These are phyloP conservation scores for Trypanosomatidae sp. DNA, from an alignment of 208 protist genomes.

Conservation along the genomic window DNA sequence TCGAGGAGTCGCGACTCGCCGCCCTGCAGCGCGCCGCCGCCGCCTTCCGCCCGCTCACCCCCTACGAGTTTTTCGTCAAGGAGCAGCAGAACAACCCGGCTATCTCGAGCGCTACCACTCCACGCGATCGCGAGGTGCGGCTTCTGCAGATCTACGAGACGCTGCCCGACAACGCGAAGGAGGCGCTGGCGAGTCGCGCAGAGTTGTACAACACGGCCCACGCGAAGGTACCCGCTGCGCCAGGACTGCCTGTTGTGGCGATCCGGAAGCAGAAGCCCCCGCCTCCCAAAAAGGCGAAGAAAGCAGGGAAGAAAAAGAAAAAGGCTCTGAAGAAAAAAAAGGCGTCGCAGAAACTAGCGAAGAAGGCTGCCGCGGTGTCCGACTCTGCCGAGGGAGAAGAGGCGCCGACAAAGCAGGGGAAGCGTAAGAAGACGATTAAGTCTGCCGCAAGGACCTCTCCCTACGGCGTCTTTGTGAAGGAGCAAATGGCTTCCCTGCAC, in stretches of 20 bases:
- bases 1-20: slow-evolving; percentile 21
- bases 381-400: too few relatives aligned
- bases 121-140: slow-evolving; percentile 43
- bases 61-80: slow-evolving; percentile 69
- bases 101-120: slow-evolving; percentile 37
- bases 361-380: slow-evolving; percentile 3
- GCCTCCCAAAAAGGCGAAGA: not conserved
- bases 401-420: not conserved
- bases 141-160: slow-evolving; percentile 67
- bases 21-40: slow-evolving; percentile 13
- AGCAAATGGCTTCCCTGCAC: slow-evolving; percentile 61
- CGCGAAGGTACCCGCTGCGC: slow-evolving; percentile 4
- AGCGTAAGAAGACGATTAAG: not conserved
- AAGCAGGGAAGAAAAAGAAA: not conserved
- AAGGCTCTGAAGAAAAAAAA: too few relatives aligned
- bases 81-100: slow-evolving; percentile 67
- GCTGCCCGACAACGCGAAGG: slow-evolving; percentile 51
- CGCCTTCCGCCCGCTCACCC: slow-evolving; percentile 20
- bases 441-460: slow-evolving; percentile 21
- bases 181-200: slow-evolving; percentile 38
- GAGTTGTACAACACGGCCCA: slow-evolving; percentile 17
- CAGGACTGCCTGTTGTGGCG: slow-evolving; percentile 7
- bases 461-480: slow-evolving; percentile 66
- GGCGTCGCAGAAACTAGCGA: not conserved
- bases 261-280: slow-evolving; percentile 16